phyloP scores from a whole-genome alignment of 164 flowering plant genomes.

The Chloranthus sessilifolius region DNA sequence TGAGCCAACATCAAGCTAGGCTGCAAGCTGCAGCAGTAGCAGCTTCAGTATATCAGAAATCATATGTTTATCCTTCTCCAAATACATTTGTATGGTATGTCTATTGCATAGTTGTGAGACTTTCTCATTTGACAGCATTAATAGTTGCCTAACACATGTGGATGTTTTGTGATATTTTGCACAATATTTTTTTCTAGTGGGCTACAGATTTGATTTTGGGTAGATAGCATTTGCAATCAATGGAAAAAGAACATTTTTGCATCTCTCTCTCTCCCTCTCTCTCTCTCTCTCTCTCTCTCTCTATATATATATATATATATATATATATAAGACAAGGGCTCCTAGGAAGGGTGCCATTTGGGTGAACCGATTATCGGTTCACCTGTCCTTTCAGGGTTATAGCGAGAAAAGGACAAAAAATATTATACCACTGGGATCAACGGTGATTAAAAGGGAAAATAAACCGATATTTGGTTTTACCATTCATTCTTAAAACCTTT shows the following conservation, averaged over 20 bases:
- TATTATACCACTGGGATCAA: too few relatives aligned
- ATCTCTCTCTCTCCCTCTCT: neutral
- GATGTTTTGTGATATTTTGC: neutral
- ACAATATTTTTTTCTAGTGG: neutral
- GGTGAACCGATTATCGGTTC: neutral
- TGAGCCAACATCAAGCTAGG: slow-evolving; percentile 67
- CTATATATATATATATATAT: too few relatives aligned
- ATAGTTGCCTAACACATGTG: neutral
- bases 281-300: neutral
- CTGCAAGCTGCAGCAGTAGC: slow-evolving; percentile 94
- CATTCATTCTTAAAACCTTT: neutral
- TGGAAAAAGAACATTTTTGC: too few relatives aligned
- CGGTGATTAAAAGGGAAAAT: too few relatives aligned
- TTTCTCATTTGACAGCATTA: neutral
- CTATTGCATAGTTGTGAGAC: neutral
- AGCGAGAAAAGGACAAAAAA: too few relatives aligned
- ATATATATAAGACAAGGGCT: too few relatives aligned
- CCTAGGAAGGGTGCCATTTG: neutral
- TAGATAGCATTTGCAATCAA: neutral
- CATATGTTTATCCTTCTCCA: slow-evolving; percentile 79
- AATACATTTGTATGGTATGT: slow-evolving; percentile 58
- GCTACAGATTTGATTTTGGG: neutral
- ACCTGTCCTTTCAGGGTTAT: neutral
- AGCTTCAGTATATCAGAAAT: slow-evolving; percentile 82
- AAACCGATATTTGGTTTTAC: neutral